Conservation (phyloP, 495 filamentous ascomycete genomes). For the Hypoxylon fragiforme region DNA sequence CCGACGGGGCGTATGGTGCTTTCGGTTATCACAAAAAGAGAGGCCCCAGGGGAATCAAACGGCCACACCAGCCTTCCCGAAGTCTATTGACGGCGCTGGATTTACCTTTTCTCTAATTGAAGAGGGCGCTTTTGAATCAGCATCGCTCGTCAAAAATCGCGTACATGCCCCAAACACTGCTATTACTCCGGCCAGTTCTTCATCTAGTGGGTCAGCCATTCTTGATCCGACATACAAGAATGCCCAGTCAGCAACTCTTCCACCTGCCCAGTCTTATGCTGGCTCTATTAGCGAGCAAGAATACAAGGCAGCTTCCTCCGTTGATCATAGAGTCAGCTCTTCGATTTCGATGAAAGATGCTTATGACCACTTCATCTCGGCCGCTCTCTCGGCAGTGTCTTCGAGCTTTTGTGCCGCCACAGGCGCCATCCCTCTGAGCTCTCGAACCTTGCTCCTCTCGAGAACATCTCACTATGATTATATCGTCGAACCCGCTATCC, state of each 20-base stretch:
- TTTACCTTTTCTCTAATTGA: slow-evolving; percentile 45
- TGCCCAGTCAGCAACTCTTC: slow-evolving; percentile 38
- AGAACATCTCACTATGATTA: slow-evolving; percentile 30
- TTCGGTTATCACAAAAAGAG: slow-evolving; percentile 45
- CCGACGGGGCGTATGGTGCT: slow-evolving; percentile 56
- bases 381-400: slow-evolving; percentile 48
- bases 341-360: slow-evolving; percentile 36
- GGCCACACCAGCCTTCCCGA: slow-evolving; percentile 36
- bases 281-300: slow-evolving; percentile 24
- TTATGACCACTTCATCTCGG: slow-evolving; percentile 51
- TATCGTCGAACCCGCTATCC: slow-evolving; percentile 30
- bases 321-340: slow-evolving; percentile 39
- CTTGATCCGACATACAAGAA: slow-evolving; percentile 44
- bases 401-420: slow-evolving; percentile 45
- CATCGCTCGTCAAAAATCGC: slow-evolving; percentile 47
- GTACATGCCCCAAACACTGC: slow-evolving; percentile 40
- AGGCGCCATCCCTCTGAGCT: slow-evolving; percentile 49
- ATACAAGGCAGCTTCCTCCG: slow-evolving; percentile 9
- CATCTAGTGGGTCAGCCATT: slow-evolving; percentile 44
- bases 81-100: slow-evolving; percentile 44
- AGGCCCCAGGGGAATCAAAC: slow-evolving; percentile 26
- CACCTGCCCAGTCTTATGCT: slow-evolving; percentile 28
- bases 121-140: slow-evolving; percentile 51
- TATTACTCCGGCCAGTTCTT: slow-evolving; percentile 53
- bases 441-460: slow-evolving; percentile 46